Percentiles rank a stretch among this genome's conserved stretches.
phyloP scores from a whole-genome alignment of 2,329 filamentous ascomycete genomes.

The Colletotrichum sp. region DNA sequence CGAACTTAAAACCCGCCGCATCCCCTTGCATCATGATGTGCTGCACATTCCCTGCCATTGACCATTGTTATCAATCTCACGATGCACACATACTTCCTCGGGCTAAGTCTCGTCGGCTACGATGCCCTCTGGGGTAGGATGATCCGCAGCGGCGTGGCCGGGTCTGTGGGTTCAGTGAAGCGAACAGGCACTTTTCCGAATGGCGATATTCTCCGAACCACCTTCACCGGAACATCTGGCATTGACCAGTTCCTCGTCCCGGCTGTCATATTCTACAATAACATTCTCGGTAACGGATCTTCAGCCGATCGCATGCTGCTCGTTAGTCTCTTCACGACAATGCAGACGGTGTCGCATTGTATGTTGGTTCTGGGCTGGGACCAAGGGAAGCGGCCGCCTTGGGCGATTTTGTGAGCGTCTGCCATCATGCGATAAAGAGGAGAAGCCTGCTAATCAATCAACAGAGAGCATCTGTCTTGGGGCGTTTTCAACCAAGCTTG shows the following conservation, averaged over 20 bases:
- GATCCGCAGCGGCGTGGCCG: neutral
- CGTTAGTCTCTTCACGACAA: neutral
- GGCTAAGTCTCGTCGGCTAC: neutral
- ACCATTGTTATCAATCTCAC: neutral
- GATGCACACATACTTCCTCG: constrained; percentile 7
- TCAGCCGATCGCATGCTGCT: neutral
- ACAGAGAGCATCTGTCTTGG: neutral
- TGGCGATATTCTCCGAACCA: neutral
- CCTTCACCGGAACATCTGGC: neutral
- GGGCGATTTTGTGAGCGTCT: neutral
- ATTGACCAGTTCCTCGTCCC: neutral
- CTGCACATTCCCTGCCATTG: neutral
- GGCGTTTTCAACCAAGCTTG: neutral
- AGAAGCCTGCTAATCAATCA: rapidly evolving
- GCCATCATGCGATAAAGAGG: neutral
- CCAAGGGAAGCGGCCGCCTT: neutral
- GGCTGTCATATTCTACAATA: constrained; percentile 7
- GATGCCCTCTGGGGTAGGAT: constrained; percentile 1
- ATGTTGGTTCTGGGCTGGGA: neutral
- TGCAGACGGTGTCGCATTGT: neutral
- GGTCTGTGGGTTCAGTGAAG: neutral
- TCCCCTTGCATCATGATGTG: neutral
- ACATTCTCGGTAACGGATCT: neutral
- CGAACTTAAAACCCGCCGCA: neutral
- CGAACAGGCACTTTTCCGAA: neutral